Evolutionary conservation across 2,329 filamentous ascomycete genomes (phyloP).

Genomic region (Aspergillus viridinutans): DNA sequence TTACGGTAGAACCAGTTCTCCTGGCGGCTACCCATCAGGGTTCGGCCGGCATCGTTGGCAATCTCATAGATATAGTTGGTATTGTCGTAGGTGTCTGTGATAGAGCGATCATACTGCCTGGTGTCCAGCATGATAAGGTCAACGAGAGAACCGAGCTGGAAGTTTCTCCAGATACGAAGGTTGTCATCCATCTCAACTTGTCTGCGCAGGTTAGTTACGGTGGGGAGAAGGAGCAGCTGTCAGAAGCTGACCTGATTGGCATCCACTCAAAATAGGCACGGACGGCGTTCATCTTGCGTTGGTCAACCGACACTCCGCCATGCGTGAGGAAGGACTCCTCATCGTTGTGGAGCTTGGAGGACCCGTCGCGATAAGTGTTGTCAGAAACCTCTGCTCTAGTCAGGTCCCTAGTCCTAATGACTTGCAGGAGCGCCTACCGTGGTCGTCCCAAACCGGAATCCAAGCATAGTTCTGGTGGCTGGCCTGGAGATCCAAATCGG

Average conservation of each 20-base stretch:
- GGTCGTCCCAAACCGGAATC: constrained; percentile 64
- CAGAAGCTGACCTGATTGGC: constrained; percentile 45
- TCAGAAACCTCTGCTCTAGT: constrained; percentile 52
- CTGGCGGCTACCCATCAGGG: constrained; percentile 67
- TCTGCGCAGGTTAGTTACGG: constrained; percentile 27
- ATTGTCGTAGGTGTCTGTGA: constrained; percentile 59
- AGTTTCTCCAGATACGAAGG: constrained; percentile 64
- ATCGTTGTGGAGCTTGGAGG: constrained; percentile 59
- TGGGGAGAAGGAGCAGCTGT: constrained; percentile 14
- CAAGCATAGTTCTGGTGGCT: constrained; percentile 57
- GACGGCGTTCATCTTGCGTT: constrained; percentile 69
- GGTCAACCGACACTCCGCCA: constrained; percentile 61
- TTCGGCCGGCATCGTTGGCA: constrained; percentile 62
- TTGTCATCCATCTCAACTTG: constrained; percentile 67
- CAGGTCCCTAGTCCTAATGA: constrained; percentile 4
- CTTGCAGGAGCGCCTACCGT: constrained; percentile 35
- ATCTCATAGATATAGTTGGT: constrained; percentile 59
- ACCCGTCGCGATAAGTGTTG: constrained; percentile 63
- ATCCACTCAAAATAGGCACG: constrained; percentile 67
- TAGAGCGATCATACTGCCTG: constrained; percentile 63
- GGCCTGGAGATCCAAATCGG: constrained; percentile 56
- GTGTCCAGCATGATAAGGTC: constrained; percentile 68
- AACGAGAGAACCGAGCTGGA: constrained; percentile 61
- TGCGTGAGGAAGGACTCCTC: constrained; percentile 61
- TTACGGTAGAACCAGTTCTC: constrained; percentile 70